A percentile compares a stretch with the other conserved stretches of the same genome.
phyloP scores from a whole-genome alignment of 805 yeast species.

The Lipomyces sp. region DNA sequence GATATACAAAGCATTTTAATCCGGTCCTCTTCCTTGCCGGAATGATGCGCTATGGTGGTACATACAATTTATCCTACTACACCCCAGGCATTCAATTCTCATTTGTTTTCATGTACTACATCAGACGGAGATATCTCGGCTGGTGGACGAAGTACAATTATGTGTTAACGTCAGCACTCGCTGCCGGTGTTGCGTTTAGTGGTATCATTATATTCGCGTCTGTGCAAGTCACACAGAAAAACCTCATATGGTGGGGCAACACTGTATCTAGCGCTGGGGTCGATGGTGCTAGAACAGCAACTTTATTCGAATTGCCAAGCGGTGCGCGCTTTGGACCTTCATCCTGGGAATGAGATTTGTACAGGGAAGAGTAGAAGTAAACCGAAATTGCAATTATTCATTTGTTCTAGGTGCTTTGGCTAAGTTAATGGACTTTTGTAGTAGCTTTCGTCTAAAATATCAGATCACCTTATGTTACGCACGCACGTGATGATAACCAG shows the following conservation, averaged over 20 bases:
- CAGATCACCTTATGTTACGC: too few relatives aligned
- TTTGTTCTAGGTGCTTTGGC: too few relatives aligned
- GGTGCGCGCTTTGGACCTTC: too few relatives aligned
- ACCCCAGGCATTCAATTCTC: conserved; percentile 33
- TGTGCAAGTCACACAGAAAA: conserved; percentile 51
- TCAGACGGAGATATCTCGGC: conserved; percentile 54
- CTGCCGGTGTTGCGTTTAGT: conserved; percentile 66
- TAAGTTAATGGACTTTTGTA: too few relatives aligned
- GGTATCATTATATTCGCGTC: conserved; percentile 63
- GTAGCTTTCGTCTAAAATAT: too few relatives aligned
- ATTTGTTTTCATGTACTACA: conserved; percentile 50
- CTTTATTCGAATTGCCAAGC: too few relatives aligned
- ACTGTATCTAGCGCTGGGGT: too few relatives aligned
- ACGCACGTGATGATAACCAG: too few relatives aligned
- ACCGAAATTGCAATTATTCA: too few relatives aligned
- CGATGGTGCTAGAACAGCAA: too few relatives aligned
- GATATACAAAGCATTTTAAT: conserved; percentile 26
- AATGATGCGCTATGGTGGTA: conserved; percentile 20
- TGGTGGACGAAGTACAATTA: conserved; percentile 63
- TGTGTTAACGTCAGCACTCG: conserved; percentile 60
- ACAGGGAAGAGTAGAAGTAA: too few relatives aligned
- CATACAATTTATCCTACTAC: conserved; percentile 31
- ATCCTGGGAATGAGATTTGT: too few relatives aligned
- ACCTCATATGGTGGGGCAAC: conserved; percentile 71
- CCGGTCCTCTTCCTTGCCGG: conserved; percentile 27